phyloP scores from a whole-genome alignment of 1,284 basidiomycete species.

The Pseudozyma hubeiensis region DNA sequence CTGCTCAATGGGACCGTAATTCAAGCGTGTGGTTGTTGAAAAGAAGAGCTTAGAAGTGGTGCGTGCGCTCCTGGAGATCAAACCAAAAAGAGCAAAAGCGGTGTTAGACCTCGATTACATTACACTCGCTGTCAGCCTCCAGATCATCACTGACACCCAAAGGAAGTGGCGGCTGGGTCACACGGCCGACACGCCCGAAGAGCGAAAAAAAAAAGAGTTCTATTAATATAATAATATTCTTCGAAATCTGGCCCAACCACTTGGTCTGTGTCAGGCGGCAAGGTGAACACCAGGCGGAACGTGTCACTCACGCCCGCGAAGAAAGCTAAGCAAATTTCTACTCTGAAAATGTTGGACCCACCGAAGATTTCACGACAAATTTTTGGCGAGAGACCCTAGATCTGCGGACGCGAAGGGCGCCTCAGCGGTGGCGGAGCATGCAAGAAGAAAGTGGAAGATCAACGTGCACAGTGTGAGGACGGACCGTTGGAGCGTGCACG shows the following conservation, averaged over 20 bases:
- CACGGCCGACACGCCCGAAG: slow-evolving; percentile 20
- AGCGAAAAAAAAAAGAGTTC: not conserved
- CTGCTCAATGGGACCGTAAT: no score
- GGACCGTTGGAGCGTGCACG: slow-evolving; percentile 18
- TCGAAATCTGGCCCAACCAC: slow-evolving; percentile 29
- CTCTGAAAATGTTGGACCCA: slow-evolving; percentile 1
- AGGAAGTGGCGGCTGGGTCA: slow-evolving; percentile 17
- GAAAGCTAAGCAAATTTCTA: slow-evolving; percentile 5
- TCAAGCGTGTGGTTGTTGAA: no score
- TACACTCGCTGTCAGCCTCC: no score
- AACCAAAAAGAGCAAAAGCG: no score
- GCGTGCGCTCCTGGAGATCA: no score
- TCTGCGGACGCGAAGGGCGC: not conserved
- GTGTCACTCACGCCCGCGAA: slow-evolving; percentile 5
- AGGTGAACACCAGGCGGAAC: slow-evolving; percentile 1
- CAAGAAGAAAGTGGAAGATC: slow-evolving; percentile 1
- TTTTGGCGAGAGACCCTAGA: slow-evolving; percentile 11
- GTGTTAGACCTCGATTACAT: no score
- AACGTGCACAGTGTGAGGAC: slow-evolving; percentile 18
- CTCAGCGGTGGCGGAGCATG: not conserved
- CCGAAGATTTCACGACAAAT: slow-evolving; percentile 12
- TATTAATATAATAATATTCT: slow-evolving; percentile 5
- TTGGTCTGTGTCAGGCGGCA: not conserved
- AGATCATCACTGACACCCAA: not conserved
- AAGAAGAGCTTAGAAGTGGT: no score